Percentiles rank a stretch among this genome's conserved stretches.
Evolutionary conservation across 2,329 filamentous ascomycete genomes (phyloP).

Genomic region (Intubia oerlemansii): DNA sequence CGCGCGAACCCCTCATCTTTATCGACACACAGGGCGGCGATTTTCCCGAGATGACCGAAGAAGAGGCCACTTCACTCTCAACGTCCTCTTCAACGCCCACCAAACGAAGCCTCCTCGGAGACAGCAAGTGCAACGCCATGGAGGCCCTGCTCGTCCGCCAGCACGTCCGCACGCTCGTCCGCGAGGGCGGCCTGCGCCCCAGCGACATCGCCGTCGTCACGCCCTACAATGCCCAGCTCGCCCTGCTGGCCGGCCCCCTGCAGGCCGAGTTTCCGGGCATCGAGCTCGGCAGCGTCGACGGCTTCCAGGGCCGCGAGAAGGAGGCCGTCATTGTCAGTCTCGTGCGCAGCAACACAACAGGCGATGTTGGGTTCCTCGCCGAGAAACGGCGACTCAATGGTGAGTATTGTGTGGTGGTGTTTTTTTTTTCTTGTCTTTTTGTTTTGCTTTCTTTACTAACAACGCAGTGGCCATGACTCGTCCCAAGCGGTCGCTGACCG

Average conservation of each 20-base stretch:
- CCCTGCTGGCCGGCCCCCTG: slow-evolving; percentile 48
- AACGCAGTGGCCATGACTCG: slow-evolving; percentile 79
- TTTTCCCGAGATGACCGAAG: slow-evolving; percentile 41
- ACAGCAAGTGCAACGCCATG: slow-evolving; percentile 79
- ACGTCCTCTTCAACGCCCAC: too few species aligned
- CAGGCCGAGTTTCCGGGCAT: slow-evolving; percentile 67
- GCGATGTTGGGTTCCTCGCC: slow-evolving; percentile 79
- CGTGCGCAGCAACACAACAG: slow-evolving; percentile 73
- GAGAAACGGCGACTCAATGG: slow-evolving; percentile 75
- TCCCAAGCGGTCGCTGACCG: slow-evolving; percentile 70
- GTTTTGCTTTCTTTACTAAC: slow-evolving; percentile 11
- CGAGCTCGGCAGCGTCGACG: slow-evolving; percentile 91
- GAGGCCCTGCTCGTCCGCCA: slow-evolving; percentile 62
- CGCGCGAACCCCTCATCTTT: slow-evolving; percentile 70
- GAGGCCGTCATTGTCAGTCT: slow-evolving; percentile 84
- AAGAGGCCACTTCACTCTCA: too few species aligned
- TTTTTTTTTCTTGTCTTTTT: too few species aligned
- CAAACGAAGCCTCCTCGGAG: slow-evolving; percentile 16
- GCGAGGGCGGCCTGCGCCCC: slow-evolving; percentile 54
- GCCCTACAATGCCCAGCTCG: slow-evolving; percentile 88
- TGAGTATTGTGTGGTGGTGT: too few species aligned
- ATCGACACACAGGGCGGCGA: slow-evolving; percentile 93
- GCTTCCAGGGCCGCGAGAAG: slow-evolving; percentile 88
- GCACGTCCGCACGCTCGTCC: slow-evolving; percentile 57
- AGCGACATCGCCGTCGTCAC: slow-evolving; percentile 87